Evolutionary conservation across 139 green algal species (phyloP), one percentile per base, ranked within the genome.

Genomic region (Chlamydomonas incerta): DNA sequence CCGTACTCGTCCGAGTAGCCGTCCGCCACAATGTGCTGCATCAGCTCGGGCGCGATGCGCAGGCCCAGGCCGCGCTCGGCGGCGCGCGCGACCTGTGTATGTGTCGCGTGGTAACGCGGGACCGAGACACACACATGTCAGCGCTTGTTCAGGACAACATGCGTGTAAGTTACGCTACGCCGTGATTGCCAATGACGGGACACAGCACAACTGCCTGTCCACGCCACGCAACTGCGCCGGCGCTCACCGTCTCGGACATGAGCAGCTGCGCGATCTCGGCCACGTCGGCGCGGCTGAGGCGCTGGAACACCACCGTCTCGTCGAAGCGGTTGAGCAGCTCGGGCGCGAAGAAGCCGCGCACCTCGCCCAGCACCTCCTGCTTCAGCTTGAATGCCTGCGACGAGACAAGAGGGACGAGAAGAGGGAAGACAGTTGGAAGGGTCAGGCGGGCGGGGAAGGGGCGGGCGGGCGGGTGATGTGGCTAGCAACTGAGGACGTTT

Each of bases 271-370:
- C 93, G 65, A 98, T 97, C 41, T n/a, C 29, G 10, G 60, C 62
- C 57, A 98, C 84, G 62, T 96, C 71, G 0, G 76, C n/a, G 29
- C 81, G 75, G 35, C 80, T 71, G 68, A 99, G 92, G 74, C 87
- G 93, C 29, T 91, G 80, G 93, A 99, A 99, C 10, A 98, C 92
- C 9, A 99, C 88, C 72, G 97, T 90, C 86, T 89, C 88, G 73
- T 89, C 88, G 71, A 89, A 88, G 62, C 90, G 75, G 81, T 95
- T 95, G 68, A 95, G 82, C 87, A 95, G 85, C 87, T 95, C 92
- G 17, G 92, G 92, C 50, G 74, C 58, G 90, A 95, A 95, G 80
- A 92, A 90, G 35, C 41, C 26, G 67, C 92, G 92, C 14, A 93
- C 82, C 71, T 87, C 82, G 9, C 8, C n/a, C 70, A 87, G 24